phyloP scores from a whole-genome alignment of 2,329 filamentous ascomycete species.

The Aspergillus calidoustus region DNA sequence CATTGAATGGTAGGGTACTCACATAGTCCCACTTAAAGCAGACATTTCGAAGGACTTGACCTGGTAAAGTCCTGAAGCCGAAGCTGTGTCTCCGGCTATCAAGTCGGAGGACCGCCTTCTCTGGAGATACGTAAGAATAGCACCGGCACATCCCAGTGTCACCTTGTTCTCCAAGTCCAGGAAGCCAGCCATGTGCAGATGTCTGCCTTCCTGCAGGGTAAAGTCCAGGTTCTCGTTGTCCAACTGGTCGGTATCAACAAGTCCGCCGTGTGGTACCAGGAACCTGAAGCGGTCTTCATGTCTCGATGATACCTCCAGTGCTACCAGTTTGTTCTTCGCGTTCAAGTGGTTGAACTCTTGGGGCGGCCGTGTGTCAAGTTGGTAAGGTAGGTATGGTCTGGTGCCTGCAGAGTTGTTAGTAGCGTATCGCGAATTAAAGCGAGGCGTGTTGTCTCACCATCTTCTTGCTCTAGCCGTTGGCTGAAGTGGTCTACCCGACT shows the following conservation, averaged over 20 bases:
- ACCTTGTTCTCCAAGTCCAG: slow-evolving; percentile 75
- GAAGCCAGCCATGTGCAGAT: slow-evolving; percentile 70
- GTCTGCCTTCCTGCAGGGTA: slow-evolving; percentile 63
- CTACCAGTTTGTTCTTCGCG: slow-evolving; percentile 69
- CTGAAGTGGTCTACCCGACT: slow-evolving; percentile 57
- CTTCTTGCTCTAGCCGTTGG: slow-evolving; percentile 49
- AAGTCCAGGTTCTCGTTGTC: slow-evolving; percentile 48
- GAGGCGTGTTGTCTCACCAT: slow-evolving; percentile 29
- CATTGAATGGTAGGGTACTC: slow-evolving; percentile 24
- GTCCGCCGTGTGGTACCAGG: slow-evolving; percentile 64
- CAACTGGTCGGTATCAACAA: slow-evolving; percentile 48
- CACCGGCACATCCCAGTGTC: slow-evolving; percentile 86
- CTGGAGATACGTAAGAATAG: slow-evolving; percentile 77
- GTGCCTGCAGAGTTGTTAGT: slow-evolving; percentile 41
- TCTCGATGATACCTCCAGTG: slow-evolving; percentile 58
- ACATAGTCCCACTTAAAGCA: slow-evolving; percentile 67
- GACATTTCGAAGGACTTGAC: slow-evolving; percentile 75
- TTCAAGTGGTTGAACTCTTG: slow-evolving; percentile 72
- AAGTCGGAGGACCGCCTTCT: slow-evolving; percentile 68
- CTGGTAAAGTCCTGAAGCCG: slow-evolving; percentile 60
- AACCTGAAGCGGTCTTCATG: slow-evolving; percentile 58
- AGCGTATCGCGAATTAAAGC: background rate
- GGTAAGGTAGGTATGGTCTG: slow-evolving; percentile 60
- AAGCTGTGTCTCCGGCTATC: slow-evolving; percentile 62
- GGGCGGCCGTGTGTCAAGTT: slow-evolving; percentile 70